A percentile compares a stretch with the other conserved stretches of the same genome.
Conservation (phyloP, 306 rosid genomes). For the Chamaecrista fasciculata region DNA sequence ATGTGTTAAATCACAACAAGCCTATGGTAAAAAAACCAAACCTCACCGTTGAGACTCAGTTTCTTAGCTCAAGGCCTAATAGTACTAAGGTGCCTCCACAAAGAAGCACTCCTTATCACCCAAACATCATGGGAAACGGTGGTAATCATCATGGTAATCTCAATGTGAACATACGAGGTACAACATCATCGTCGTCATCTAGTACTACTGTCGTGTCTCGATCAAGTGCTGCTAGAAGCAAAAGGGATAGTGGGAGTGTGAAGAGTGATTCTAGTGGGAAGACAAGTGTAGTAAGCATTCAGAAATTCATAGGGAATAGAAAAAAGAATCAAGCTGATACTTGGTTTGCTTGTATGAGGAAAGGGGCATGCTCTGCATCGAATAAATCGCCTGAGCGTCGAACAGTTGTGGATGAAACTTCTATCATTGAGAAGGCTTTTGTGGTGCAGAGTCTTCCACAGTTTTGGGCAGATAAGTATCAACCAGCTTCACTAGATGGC, state of each 20-base stretch:
- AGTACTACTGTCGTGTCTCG: slow-evolving; percentile 37
- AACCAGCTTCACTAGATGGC: slow-evolving; percentile 67
- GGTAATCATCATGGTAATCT: slow-evolving; percentile 24
- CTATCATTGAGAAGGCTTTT: slow-evolving; percentile 56
- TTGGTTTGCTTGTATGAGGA: slow-evolving; percentile 76
- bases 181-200: slow-evolving; percentile 25
- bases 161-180: slow-evolving; percentile 33
- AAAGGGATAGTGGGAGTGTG: slow-evolving; percentile 49
- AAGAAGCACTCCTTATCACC: slow-evolving; percentile 25
- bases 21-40: slow-evolving; percentile 32
- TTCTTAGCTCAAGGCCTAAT: slow-evolving; percentile 40
- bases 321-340: slow-evolving; percentile 47
- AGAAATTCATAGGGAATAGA: slow-evolving; percentile 52
- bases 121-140: too few species aligned
- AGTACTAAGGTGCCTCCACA: slow-evolving; percentile 21
- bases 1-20: slow-evolving; percentile 34
- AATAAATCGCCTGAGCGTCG: slow-evolving; percentile 64
- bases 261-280: slow-evolving; percentile 52
- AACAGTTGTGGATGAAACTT: slow-evolving; percentile 53
- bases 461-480: slow-evolving; percentile 85
- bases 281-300: slow-evolving; percentile 53
- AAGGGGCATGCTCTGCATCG: slow-evolving; percentile 48
- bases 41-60: slow-evolving; percentile 17
- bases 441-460: slow-evolving; percentile 60
- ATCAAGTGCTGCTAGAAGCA: slow-evolving; percentile 38